Conservation (phyloP, 1,284 basidiomycete genomes). For the Melampsora americana region DNA sequence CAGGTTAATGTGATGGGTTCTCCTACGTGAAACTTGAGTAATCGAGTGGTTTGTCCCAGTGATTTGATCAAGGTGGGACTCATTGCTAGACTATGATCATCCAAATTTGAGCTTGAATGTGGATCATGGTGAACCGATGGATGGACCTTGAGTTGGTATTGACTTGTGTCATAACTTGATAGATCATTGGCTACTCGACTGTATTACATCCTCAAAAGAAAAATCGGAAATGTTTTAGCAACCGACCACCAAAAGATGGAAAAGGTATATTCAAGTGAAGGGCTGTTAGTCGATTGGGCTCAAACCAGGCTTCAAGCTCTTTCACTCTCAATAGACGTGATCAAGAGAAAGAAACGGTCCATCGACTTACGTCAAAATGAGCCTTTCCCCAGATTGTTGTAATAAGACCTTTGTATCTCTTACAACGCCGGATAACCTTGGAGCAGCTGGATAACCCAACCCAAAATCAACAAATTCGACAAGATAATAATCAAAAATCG, state of each 20-base stretch:
- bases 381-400: slow-evolving; percentile 81
- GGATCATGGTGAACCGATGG: slow-evolving; percentile 55
- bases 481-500: background rate
- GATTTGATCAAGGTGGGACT: background rate
- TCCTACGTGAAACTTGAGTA: slow-evolving; percentile 73
- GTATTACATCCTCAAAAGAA: slow-evolving; percentile 40
- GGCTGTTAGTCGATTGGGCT: slow-evolving; percentile 29
- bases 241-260: background rate
- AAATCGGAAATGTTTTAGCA: background rate
- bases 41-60: slow-evolving; percentile 54
- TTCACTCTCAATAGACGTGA: background rate
- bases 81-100: slow-evolving; percentile 48
- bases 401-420: slow-evolving; percentile 86
- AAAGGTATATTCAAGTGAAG: too few relatives aligned
- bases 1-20: slow-evolving; percentile 82
- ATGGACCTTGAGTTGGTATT: slow-evolving; percentile 69
- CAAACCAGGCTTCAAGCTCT: background rate
- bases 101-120: slow-evolving; percentile 53
- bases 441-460: slow-evolving; percentile 46
- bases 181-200: slow-evolving; percentile 79
- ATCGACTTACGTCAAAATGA: slow-evolving; percentile 56
- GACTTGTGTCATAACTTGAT: slow-evolving; percentile 70
- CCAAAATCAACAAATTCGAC: background rate
- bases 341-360: slow-evolving; percentile 51
- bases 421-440: slow-evolving; percentile 57